Evolutionary conservation across 2,329 filamentous ascomycete species (phyloP).

Genomic region (Nothophoma quercina): DNA sequence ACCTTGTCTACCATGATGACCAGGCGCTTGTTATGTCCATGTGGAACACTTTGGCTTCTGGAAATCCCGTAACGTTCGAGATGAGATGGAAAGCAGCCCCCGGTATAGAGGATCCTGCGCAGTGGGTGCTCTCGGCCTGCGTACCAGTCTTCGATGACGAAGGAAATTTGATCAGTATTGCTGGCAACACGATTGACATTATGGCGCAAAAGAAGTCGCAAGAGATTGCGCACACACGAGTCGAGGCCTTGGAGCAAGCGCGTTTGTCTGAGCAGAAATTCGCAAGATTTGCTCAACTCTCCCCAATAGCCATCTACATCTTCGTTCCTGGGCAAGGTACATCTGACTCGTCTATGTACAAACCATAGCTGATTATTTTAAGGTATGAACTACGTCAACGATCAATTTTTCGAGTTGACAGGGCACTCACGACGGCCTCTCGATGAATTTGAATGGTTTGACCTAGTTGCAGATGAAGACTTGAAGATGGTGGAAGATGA

Average conservation of each 20-base stretch:
- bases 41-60: slow-evolving; percentile 40
- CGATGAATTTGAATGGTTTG: slow-evolving; percentile 27
- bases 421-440: slow-evolving; percentile 23
- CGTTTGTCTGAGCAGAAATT: slow-evolving; percentile 37
- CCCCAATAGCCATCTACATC: slow-evolving; percentile 38
- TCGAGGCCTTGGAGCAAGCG: slow-evolving; percentile 38
- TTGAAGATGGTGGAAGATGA: slow-evolving; percentile 21
- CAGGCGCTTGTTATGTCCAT: slow-evolving; percentile 34
- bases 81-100: slow-evolving; percentile 43
- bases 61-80: slow-evolving; percentile 41
- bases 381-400: slow-evolving; percentile 41
- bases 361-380: background rate
- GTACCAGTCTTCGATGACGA: slow-evolving; percentile 40
- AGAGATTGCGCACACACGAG: slow-evolving; percentile 27
- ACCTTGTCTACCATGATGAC: slow-evolving; percentile 39
- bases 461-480: slow-evolving; percentile 34
- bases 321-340: slow-evolving; percentile 30
- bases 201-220: slow-evolving; percentile 41
- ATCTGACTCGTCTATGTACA: background rate
- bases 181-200: slow-evolving; percentile 44
- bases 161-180: slow-evolving; percentile 36
- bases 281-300: slow-evolving; percentile 35
- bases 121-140: slow-evolving; percentile 42
- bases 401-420: slow-evolving; percentile 39
- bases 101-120: slow-evolving; percentile 21